phyloP scores from a whole-genome alignment of 2,329 filamentous ascomycete genomes.

The Colletotrichum caudatum region DNA sequence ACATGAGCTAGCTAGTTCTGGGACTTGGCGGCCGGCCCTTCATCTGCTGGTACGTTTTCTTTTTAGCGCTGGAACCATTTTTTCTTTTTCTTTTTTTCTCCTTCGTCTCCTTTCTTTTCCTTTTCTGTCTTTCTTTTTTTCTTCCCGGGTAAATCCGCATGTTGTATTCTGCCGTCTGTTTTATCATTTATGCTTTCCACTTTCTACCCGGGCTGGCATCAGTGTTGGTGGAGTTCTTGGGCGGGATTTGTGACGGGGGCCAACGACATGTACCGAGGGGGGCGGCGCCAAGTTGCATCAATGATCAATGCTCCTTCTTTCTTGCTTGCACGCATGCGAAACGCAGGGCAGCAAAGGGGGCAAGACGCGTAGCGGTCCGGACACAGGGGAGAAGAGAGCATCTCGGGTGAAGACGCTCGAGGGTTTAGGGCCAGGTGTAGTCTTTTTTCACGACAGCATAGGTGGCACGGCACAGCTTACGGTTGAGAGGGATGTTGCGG shows the following conservation, averaged over 20 bases:
- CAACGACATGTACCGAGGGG: conserved; percentile 19
- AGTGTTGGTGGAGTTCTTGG: conserved; percentile 27
- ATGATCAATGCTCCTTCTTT: not conserved
- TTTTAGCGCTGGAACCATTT: no score
- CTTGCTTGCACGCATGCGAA: conserved; percentile 2
- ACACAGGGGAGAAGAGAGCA: not conserved
- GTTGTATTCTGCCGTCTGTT: conserved; percentile 34
- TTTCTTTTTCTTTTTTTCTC: not conserved
- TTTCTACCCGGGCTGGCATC: not conserved
- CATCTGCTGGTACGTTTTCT: not conserved
- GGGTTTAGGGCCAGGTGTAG: not conserved
- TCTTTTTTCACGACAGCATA: not conserved
- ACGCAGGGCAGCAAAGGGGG: not conserved
- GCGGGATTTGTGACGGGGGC: conserved; percentile 22
- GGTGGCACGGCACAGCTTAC: not conserved
- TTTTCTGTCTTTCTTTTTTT: conserved; percentile 1
- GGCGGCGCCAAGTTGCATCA: conserved; percentile 6
- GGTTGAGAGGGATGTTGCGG: not conserved
- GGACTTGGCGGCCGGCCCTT: not conserved
- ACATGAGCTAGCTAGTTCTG: conserved; percentile 47
- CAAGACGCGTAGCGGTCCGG: not conserved
- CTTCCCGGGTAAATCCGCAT: conserved; percentile 36
- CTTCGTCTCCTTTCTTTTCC: conserved; percentile 9
- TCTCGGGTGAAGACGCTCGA: not conserved
- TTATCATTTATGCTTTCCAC: not conserved